Percentiles rank a stretch among this genome's conserved stretches.
Evolutionary conservation across 176 grass and related monocot genomes (phyloP).

Genomic region (Cymbopogon citratus): DNA sequence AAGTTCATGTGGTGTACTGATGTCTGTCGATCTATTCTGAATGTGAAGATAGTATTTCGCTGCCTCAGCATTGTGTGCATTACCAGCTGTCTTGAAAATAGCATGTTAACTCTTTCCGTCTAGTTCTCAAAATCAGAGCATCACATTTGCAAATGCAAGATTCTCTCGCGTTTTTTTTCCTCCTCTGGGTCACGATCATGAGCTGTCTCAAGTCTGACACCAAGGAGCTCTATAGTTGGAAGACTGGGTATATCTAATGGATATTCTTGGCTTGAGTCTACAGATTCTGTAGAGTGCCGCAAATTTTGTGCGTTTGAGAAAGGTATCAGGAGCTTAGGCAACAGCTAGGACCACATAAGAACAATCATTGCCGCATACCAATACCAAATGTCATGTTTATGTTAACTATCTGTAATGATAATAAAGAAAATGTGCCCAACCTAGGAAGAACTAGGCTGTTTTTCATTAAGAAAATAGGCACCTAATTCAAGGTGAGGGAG

Average conservation of each 20-base stretch:
- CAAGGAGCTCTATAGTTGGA: background rate
- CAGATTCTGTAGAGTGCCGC: background rate
- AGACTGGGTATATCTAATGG: background rate
- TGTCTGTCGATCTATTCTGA: constrained; percentile 7
- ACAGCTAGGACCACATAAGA: background rate
- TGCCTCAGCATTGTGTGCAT: background rate
- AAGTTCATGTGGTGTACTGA: constrained; percentile 34
- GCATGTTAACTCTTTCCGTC: background rate
- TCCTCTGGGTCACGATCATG: background rate
- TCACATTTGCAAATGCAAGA: background rate
- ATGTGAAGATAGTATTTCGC: constrained; percentile 21
- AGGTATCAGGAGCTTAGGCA: background rate
- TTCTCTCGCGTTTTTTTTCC: background rate
- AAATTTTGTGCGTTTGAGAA: background rate
- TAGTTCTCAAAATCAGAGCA: background rate
- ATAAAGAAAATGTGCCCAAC: too few relatives aligned
- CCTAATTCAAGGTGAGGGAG: background rate
- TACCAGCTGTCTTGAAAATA: background rate
- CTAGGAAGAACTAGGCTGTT: too few relatives aligned
- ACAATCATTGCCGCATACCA: background rate
- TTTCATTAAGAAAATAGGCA: background rate
- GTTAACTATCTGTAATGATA: background rate
- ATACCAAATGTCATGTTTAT: background rate
- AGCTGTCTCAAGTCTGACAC: background rate
- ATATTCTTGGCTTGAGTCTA: background rate